Base-by-base conservation (phyloP, 208 protist genomes). In the Trypanosoma congolense region DNA sequence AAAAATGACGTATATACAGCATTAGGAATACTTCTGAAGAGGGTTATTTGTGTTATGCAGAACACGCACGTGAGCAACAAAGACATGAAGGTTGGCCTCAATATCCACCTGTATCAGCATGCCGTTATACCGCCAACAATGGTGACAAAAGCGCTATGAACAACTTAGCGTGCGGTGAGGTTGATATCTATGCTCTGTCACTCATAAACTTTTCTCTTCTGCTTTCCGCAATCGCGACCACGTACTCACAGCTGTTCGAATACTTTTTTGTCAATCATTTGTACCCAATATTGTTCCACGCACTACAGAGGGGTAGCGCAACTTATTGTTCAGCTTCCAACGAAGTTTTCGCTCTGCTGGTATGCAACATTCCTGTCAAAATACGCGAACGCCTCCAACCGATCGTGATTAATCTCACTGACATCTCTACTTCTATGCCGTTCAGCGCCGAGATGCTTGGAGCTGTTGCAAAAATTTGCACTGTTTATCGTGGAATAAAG, bases 151-250 rank as follows among this genome's bases (percentile, higher is more conserved):
- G 56, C 75, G 35, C 67, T 75, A 44, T 48, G 62, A 22, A 56
- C 50, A 33, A 58, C 58, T 22, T 48, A 59, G 42, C 56, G 57
- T 25, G 24, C 18, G 22, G 31, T 29, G 62, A 65, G 22, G 61
- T 66, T 45, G 65, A 47, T 25, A 25, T 33, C 21, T 47, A 38
- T 24, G 22, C 24, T 47, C 56, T 75, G 31, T 58, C 66, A 25
- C 60, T 89, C 43, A 54, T 83, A 41, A 81, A 69, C 22, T 63
- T 77, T 14, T 56, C 68, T 18, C 55, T 86, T 18, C 75, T 85
- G 51, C 61, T 77, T 28, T 40, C 68, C 22, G 64, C 83, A 28
- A 61, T 85, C 31, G 67, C 75, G 1, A 33, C 44, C 21, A 52
- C 47, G 19, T 49, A 75, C 35, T 70, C 82, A 4, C 44, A 43